Evolutionary conservation across 2,329 filamentous ascomycete species (phyloP).

Genomic region (Chalaropsis ovoidea): DNA sequence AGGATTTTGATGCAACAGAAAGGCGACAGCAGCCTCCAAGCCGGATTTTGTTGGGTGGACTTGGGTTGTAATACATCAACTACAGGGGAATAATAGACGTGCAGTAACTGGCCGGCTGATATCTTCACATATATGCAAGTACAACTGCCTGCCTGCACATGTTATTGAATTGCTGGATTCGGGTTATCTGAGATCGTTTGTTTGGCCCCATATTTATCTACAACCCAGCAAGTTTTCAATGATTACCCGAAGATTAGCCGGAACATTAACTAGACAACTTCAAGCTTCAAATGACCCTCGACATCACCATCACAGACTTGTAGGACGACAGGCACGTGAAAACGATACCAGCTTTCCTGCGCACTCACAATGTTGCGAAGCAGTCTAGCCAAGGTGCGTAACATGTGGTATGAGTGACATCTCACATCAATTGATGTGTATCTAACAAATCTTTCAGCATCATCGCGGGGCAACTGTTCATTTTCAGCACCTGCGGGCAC

Average conservation of each 20-base stretch:
- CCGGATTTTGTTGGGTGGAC: no score
- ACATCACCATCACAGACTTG: neutral
- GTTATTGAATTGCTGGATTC: no score
- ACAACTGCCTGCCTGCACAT: no score
- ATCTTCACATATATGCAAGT: no score
- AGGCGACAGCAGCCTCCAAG: no score
- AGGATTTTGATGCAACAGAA: neutral
- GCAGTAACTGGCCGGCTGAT: no score
- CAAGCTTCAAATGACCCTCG: neutral
- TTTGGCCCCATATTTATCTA: neutral
- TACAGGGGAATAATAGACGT: no score
- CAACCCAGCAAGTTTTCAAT: neutral
- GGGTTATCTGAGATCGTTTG: neutral
- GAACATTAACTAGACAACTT: neutral
- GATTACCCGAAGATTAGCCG: neutral
- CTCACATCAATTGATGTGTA: neutral
- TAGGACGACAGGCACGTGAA: neutral
- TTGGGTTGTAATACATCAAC: no score
- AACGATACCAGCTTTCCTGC: neutral
- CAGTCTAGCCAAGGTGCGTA: constrained; percentile 22
- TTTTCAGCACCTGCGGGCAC: constrained; percentile 20
- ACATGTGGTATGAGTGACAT: neutral
- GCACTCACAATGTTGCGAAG: constrained; percentile 20
- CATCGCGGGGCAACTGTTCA: constrained; percentile 23
- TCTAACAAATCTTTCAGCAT: constrained; percentile 19